Evolutionary conservation across 805 yeast species (phyloP), one percentile per base, ranked within the genome.

Genomic region (Hanseniaspora nectarophila): DNA sequence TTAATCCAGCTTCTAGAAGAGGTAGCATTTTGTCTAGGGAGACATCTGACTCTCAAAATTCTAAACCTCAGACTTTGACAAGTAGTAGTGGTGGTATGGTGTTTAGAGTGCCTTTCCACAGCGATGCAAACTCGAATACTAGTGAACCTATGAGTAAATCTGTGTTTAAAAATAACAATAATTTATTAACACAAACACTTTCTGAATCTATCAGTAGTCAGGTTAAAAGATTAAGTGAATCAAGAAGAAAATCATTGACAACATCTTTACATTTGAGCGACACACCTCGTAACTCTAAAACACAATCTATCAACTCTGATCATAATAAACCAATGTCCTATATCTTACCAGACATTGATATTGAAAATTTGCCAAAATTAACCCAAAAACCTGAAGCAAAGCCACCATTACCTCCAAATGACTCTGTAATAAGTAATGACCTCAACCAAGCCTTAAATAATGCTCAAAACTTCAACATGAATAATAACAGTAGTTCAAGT

Each of bases 21-120:
- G 44, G 43, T 15, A 47, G 52, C 18, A 10, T 26, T 9, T 16
- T 42, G 8, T 50, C 54, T n/a, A 43, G 31, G 7, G 31, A 20
- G 1, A 50, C 48, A 16, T 24, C 20, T n/a, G 48, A 50, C 2
- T 15, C 48, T n/a, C 26, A 24, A 32, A 23, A 16, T 20, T 26
- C 51, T 16, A 45, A 56, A 37, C 56, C 61, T 2, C 52, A 57
- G 2, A 59, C 63, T 5, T 58, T 61, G 10, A 63, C 68, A 6
- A 63, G 66, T 42, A 62, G 66, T 0, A 59, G 62, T 5, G 61
- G 60, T 37, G 70, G 70, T 16, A 61, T 66, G 67, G 60, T 65
- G 28, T 83, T 83, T 61, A 71, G 92, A 60, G 69, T 78, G 15
- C 90, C 90, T 0, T 83, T 82, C 61, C 86, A 81, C 60, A 85